These are phyloP conservation scores for Wickerhamiella azymoides DNA, from an alignment of 805 yeast species.

Conservation along the genomic window DNA sequence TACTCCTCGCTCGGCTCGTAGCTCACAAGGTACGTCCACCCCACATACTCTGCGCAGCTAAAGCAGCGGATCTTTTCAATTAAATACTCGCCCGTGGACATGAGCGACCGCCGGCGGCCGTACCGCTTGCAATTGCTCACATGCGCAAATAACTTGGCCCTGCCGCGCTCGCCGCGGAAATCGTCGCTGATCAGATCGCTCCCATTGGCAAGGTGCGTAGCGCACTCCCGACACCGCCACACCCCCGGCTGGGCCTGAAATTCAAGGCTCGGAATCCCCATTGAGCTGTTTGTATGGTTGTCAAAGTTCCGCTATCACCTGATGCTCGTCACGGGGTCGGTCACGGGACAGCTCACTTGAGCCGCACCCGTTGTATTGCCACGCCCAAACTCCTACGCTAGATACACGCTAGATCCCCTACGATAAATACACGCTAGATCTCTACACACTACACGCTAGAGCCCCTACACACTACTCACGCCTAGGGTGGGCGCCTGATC, in stretches of 20 bases:
- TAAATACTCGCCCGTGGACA: slow-evolving; percentile 47
- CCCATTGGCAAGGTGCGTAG: slow-evolving; percentile 30
- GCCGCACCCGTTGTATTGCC: too few species aligned
- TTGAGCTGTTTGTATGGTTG: slow-evolving; percentile 12
- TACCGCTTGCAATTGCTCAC: slow-evolving; percentile 34
- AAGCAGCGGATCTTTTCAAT: slow-evolving; percentile 46
- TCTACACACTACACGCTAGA: too few species aligned
- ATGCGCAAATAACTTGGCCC: slow-evolving; percentile 39
- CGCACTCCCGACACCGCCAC: slow-evolving; percentile 30
- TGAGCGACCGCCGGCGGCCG: slow-evolving; percentile 29
- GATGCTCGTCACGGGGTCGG: too few species aligned
- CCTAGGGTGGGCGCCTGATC: too few species aligned
- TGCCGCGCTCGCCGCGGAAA: slow-evolving; percentile 44
- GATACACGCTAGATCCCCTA: too few species aligned
- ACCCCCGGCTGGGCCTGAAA: slow-evolving; percentile 26
- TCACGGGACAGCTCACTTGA: too few species aligned
- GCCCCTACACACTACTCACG: too few species aligned
- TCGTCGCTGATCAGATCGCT: slow-evolving; percentile 28
- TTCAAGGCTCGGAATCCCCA: slow-evolving; percentile 37
- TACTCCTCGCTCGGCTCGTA: slow-evolving; percentile 34
- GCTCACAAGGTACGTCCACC: slow-evolving; percentile 50
- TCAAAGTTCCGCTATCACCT: neutral
- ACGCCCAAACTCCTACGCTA: too few species aligned
- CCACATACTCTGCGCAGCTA: slow-evolving; percentile 39
- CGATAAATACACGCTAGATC: too few species aligned